Percentiles rank a stretch among this genome's conserved stretches.
Evolutionary conservation across 352 stramenopile genomes (phyloP).

Genomic region (Phytophthora podocarpi): DNA sequence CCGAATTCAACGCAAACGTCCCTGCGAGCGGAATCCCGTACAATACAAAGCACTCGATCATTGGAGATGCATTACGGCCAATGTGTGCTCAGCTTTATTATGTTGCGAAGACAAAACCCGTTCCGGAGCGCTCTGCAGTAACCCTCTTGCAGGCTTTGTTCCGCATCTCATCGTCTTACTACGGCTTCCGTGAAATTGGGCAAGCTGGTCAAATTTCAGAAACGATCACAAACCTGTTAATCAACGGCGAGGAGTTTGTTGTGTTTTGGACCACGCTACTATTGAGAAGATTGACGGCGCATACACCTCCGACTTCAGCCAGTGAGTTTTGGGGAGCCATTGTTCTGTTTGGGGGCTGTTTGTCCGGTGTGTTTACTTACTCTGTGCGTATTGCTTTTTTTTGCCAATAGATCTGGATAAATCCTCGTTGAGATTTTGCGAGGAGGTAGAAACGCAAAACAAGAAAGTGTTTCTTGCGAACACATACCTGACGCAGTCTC

Average conservation of each 20-base stretch:
- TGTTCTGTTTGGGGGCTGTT: not conserved
- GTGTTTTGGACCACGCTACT: slow-evolving; percentile 88
- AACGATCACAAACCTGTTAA: slow-evolving; percentile 75
- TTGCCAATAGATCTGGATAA: slow-evolving; percentile 47
- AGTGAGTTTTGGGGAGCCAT: slow-evolving; percentile 44
- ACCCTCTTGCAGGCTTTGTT: slow-evolving; percentile 85
- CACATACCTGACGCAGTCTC: slow-evolving; percentile 63
- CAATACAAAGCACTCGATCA: slow-evolving; percentile 79
- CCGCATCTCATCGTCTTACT: slow-evolving; percentile 85
- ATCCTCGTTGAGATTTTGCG: slow-evolving; percentile 62
- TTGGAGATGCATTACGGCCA: slow-evolving; percentile 76
- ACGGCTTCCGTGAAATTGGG: slow-evolving; percentile 85
- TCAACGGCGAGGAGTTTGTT: slow-evolving; percentile 83
- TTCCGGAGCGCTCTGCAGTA: slow-evolving; percentile 68
- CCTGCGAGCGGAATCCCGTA: slow-evolving; percentile 83
- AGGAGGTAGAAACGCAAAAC: slow-evolving; percentile 76
- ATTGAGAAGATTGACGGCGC: slow-evolving; percentile 64
- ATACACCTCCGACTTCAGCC: slow-evolving; percentile 39
- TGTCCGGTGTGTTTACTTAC: slow-evolving; percentile 5
- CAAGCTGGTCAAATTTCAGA: slow-evolving; percentile 80
- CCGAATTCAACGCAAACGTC: slow-evolving; percentile 93
- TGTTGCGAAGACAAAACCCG: slow-evolving; percentile 65
- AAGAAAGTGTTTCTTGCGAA: slow-evolving; percentile 81
- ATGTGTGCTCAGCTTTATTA: slow-evolving; percentile 85
- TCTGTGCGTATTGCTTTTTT: slow-evolving; percentile 7